Conservation (phyloP, 2,329 filamentous ascomycete genomes). For the Phialophora tarda region DNA sequence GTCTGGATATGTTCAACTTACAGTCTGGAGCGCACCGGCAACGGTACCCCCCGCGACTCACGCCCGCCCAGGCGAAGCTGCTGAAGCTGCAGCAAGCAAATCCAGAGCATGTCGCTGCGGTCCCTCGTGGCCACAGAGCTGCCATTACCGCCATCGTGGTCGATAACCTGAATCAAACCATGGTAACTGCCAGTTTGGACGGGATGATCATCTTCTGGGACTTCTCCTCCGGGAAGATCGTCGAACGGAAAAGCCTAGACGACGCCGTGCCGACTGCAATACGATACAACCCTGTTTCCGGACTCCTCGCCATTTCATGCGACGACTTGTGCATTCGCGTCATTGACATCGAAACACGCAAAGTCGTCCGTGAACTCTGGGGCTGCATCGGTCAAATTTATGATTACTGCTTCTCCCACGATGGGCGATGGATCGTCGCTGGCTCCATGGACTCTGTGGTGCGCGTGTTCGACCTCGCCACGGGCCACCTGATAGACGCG, state of each 20-base stretch:
- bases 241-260: conserved; percentile 83
- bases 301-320: conserved; percentile 86
- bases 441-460: conserved; percentile 80
- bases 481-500: conserved; percentile 91
- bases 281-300: conserved; percentile 80
- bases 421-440: conserved; percentile 91
- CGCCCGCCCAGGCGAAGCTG: conserved; percentile 77
- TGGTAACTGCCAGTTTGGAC: conserved; percentile 87
- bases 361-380: conserved; percentile 91
- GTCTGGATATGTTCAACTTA: conserved; percentile 94
- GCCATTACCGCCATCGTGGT: conserved; percentile 85
- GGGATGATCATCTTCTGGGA: conserved; percentile 98
- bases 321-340: conserved; percentile 87
- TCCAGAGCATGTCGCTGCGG: conserved; percentile 51
- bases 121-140: conserved; percentile 75
- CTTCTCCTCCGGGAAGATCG: conserved; percentile 78
- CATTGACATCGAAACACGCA: conserved; percentile 87
- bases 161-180: conserved; percentile 82
- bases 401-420: conserved; percentile 86
- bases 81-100: conserved; percentile 69
- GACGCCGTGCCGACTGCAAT: conserved; percentile 77
- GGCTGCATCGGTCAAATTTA: conserved; percentile 75
- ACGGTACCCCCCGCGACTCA: conserved; percentile 80
- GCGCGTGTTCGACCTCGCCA: conserved; percentile 93
- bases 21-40: conserved; percentile 90